Percentiles rank a stretch among this genome's conserved stretches.
These are phyloP conservation scores for Pseudogymnoascus sp. DNA, from an alignment of 2,329 filamentous ascomycete species.

Conservation along the genomic window DNA sequence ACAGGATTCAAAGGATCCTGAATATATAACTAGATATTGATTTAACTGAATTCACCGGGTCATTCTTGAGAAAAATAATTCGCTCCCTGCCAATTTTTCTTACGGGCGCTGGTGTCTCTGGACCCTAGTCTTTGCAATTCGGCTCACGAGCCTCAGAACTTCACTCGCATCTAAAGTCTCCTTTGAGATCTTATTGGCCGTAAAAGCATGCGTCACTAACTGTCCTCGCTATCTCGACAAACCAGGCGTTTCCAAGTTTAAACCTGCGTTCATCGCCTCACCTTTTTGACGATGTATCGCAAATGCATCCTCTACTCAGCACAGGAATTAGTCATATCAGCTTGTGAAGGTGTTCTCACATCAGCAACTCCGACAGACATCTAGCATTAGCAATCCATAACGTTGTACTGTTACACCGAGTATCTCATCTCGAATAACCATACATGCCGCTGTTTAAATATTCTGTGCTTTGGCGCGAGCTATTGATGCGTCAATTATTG, in stretches of 20 bases:
- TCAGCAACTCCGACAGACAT: neutral
- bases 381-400: neutral
- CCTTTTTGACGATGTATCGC: neutral
- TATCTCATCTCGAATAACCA: neutral
- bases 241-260: constrained; percentile 39
- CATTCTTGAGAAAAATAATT: neutral
- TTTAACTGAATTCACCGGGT: neutral
- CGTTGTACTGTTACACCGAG: neutral
- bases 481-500: neutral
- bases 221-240: constrained; percentile 32
- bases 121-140: neutral
- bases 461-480: neutral
- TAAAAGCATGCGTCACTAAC: constrained; percentile 19
- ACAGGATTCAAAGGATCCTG: neutral
- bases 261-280: constrained; percentile 31
- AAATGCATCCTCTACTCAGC: neutral
- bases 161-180: constrained; percentile 24
- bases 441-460: neutral
- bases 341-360: neutral
- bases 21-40: neutral
- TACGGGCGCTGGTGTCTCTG: constrained; percentile 10
- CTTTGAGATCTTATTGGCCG: constrained; percentile 23
- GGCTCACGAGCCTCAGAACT: constrained; percentile 27
- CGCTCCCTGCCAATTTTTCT: constrained; percentile 10
- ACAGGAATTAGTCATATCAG: neutral